Base-by-base conservation (phyloP, 2,329 filamentous ascomycete species). In the Cercospora sp. region DNA sequence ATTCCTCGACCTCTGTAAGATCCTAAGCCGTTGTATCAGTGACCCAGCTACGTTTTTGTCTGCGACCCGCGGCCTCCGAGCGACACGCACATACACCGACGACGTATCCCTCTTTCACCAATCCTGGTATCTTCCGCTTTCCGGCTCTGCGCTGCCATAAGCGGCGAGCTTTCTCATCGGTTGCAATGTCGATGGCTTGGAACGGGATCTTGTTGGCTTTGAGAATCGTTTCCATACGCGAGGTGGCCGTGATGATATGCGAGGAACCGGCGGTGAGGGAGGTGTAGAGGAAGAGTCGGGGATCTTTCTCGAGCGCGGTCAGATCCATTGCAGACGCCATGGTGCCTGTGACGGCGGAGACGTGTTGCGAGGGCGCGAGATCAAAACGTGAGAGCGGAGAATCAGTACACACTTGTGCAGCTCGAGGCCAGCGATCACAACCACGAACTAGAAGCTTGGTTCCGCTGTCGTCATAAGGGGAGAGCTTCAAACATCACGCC, bases 151-250 rank as follows among this genome's bases (percentile, higher is more conserved):
- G 89, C 58, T 91, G 90, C 92, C 93, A 99, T 72, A 98, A 85
- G 85, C 91, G 92, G 72, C 91, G 89, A 36, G 94, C 94, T 77
- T 92, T 90, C 66, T 95, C 90, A 79, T 99, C 92, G 31, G 92
- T 96, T 48, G 94, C 93, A 53, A 95, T 88, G 80, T 99, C 95
- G 77, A 97, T 85, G 72, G 92, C 93, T 79, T 92, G 93, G 84
- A 98, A 99, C 10, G 93, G 92, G 67, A 99, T 91, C 74, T 91
- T 91, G 84, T 98, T 97, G 71, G 93, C 94, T 77, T 93, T 94
- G 68, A 99, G 87, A 77, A 99, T 98, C 12, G 94, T 97, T 81
- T 99, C 94, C 73, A 99, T 89, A 59, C 95, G 91, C 64, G 94
- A 96, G 1, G 95, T 98, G 28, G 94, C 95, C 48, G 95, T 98